Evolutionary conservation across 495 filamentous ascomycete genomes (phyloP).

Genomic region (Sordaria brevicollis): DNA sequence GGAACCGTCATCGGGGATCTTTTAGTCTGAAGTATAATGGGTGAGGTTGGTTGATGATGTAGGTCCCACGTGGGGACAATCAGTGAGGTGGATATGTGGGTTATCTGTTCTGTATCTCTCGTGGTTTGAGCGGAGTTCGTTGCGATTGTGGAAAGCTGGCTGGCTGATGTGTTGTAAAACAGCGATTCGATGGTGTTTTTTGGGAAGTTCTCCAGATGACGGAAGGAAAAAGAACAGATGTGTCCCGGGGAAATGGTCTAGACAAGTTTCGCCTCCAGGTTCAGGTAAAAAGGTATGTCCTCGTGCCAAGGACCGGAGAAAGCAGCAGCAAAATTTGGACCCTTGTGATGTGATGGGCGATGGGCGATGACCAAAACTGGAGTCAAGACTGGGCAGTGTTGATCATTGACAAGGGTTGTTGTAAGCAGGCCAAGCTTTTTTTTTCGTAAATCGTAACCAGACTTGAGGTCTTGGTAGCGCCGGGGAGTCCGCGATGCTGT

Average conservation of each 20-base stretch:
- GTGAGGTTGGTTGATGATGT: background rate
- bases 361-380: background rate
- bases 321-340: background rate
- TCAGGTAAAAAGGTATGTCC: background rate
- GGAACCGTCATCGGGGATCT: constrained; percentile 12
- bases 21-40: background rate
- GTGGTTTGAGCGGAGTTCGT: background rate
- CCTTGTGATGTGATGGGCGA: background rate
- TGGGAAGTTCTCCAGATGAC: background rate
- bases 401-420: background rate
- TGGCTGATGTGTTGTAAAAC: background rate
- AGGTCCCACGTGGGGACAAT: background rate
- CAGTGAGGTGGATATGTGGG: background rate
- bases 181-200: background rate
- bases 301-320: background rate
- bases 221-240: background rate
- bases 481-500: background rate
- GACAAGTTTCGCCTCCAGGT: background rate
- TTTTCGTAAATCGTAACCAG: background rate
- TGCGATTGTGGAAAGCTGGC: background rate
- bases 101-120: background rate
- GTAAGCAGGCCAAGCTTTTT: background rate
- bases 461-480: background rate
- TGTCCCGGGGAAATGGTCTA: background rate
- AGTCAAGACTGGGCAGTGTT: background rate